Percentiles rank a stretch among this genome's conserved stretches.
phyloP scores from a whole-genome alignment of 768 basidiomycete species.

The Macrolepiota albuminosa region DNA sequence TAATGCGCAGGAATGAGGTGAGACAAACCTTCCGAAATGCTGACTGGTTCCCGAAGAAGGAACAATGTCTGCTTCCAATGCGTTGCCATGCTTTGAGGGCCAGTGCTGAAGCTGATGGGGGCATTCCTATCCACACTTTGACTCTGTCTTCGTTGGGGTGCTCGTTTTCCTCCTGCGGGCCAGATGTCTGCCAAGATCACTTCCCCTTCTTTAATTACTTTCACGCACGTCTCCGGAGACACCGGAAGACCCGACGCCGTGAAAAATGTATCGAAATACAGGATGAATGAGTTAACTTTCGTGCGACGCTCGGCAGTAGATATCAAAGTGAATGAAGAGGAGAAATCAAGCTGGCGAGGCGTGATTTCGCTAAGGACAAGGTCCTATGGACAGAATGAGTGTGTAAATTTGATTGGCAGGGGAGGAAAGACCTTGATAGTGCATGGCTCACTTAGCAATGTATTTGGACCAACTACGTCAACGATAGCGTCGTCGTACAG shows the following conservation, averaged over 20 bases:
- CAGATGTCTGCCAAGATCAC: constrained; percentile 73
- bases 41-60: constrained; percentile 73
- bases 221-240: constrained; percentile 45
- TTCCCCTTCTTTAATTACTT: constrained; percentile 52
- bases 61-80: constrained; percentile 98
- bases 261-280: constrained; percentile 97
- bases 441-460: constrained; percentile 58
- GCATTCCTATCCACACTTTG: constrained; percentile 41
- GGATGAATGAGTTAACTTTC: constrained; percentile 74
- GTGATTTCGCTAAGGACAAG: constrained; percentile 64
- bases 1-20: neutral
- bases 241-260: constrained; percentile 49
- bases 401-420: neutral
- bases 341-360: constrained; percentile 72
- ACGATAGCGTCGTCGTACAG: constrained; percentile 80
- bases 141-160: constrained; percentile 57
- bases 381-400: constrained; percentile 46
- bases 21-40: constrained; percentile 67
- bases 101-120: constrained; percentile 83
- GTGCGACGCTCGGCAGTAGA: constrained; percentile 55
- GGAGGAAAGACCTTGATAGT: constrained; percentile 54
- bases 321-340: constrained; percentile 70
- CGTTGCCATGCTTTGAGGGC: constrained; percentile 80
- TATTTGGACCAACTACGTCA: constrained; percentile 67
- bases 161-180: constrained; percentile 68